Evolutionary conservation across 2,329 filamentous ascomycete genomes (phyloP).

Genomic region (Exophiala bonariae): DNA sequence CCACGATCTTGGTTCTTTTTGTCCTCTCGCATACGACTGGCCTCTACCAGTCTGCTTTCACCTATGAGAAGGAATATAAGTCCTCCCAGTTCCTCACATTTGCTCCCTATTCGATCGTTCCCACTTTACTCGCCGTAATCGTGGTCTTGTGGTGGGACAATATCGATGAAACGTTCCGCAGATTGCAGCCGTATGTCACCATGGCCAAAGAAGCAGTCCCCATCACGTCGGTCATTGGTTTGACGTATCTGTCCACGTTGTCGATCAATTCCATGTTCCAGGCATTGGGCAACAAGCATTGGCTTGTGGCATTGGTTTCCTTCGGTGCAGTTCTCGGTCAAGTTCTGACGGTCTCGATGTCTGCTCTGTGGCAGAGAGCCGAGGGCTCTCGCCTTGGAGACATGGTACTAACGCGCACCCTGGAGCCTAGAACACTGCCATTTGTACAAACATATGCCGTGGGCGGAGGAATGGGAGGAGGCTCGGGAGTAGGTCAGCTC

Average conservation of each 20-base stretch:
- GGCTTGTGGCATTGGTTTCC: conserved; percentile 9
- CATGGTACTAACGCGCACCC: neutral
- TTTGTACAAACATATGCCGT: too few relatives aligned
- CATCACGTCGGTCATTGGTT: conserved; percentile 1
- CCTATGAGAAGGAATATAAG: conserved; percentile 5
- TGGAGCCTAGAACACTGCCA: too few relatives aligned
- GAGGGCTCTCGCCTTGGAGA: conserved; percentile 5
- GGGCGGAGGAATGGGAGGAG: too few relatives aligned
- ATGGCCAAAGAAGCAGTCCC: conserved; percentile 12
- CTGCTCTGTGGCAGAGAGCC: conserved; percentile 10
- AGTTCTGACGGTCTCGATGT: conserved; percentile 12
- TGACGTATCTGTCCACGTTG: conserved; percentile 5
- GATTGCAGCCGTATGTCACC: conserved; percentile 20
- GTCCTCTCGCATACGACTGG: conserved; percentile 1
- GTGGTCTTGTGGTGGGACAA: conserved; percentile 20
- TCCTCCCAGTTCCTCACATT: conserved; percentile 3
- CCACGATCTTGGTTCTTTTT: conserved; percentile 5
- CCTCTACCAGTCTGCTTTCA: conserved; percentile 10
- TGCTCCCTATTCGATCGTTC: conserved; percentile 18
- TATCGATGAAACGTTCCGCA: conserved; percentile 17
- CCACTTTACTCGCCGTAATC: conserved; percentile 16
- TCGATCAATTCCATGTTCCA: conserved; percentile 2
- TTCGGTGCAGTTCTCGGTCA: conserved; percentile 2
- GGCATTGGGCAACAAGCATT: conserved; percentile 8
- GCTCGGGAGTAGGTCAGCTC: too few relatives aligned